Evolutionary conservation across 2,329 filamentous ascomycete species (phyloP), one percentile per base, ranked within the genome.

Genomic region (Mycosphaerella sp.): DNA sequence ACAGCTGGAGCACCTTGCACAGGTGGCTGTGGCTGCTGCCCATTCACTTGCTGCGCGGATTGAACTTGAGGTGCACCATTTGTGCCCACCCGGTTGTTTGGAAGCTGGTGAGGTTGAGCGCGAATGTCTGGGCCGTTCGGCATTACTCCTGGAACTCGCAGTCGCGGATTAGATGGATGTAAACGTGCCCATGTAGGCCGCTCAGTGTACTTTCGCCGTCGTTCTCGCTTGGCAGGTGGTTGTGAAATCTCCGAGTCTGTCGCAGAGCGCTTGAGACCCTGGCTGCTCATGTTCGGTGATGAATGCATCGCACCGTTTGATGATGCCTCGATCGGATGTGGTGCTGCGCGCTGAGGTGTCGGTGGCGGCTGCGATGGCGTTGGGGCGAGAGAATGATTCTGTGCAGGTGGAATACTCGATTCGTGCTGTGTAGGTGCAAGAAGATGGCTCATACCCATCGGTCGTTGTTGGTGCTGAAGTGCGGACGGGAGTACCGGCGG

Each of bases 121-220:
- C 48, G 48, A 43, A 41, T 40, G 23, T 51, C 48, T 21, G 48
- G 51, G 38, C 55, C 48, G 11, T 55, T 55, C 17, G 48, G 48
- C 48, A 51, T 51, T 5, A 51, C 48, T 31, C 48, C 48, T 36
- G 39, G 48, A 10, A 51, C 36, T n/a, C 39, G 29, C n/a, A 53
- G 44, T 23, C 54, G 57, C 12, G 68, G 68, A 53, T 71, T 70
- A 26, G 51, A 51, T 11, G 48, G 58, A 26, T 58, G 52, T 7
- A 69, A 61, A n/a, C 63, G 56, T 6, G 69, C 69, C 69, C 69
- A 71, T 9, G 64, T 54, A 1, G 69, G 69, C 38, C 65, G 62
- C 39, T 66, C 57, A 8, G 51, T 60, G 49, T 69, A 67, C 50
- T 66, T 66, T 11, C 62, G 57, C 12, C 48, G 55, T 47, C 57